These are phyloP conservation scores for Volvox reticuliferus DNA, from an alignment of 139 green algal genomes.

Conservation along the genomic window DNA sequence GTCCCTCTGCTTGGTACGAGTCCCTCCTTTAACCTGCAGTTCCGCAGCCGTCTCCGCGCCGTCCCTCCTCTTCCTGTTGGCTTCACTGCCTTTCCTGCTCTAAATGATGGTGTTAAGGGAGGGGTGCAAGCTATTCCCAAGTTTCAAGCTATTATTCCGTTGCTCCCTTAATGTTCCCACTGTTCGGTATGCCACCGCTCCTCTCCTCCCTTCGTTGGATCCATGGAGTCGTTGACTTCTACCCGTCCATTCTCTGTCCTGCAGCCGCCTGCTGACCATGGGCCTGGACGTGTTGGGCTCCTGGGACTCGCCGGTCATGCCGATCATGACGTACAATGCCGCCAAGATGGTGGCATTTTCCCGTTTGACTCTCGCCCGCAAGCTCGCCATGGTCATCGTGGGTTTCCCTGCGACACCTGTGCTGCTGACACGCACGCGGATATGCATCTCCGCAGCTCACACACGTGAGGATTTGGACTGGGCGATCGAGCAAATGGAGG, in stretches of 20 bases:
- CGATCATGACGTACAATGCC: slow-evolving; percentile 97
- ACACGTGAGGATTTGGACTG: slow-evolving; percentile 91
- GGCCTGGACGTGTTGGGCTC: slow-evolving; percentile 95
- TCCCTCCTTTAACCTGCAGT: too few relatives aligned
- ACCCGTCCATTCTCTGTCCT: neutral
- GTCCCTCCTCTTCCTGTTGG: too few relatives aligned
- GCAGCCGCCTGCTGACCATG: slow-evolving; percentile 75
- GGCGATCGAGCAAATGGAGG: slow-evolving; percentile 72
- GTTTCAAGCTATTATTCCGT: too few relatives aligned
- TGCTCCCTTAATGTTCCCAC: too few relatives aligned
- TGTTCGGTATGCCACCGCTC: too few relatives aligned
- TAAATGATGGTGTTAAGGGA: too few relatives aligned
- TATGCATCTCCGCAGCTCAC: slow-evolving; percentile 97
- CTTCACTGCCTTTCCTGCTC: too few relatives aligned
- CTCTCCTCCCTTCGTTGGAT: too few relatives aligned
- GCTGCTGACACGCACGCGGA: slow-evolving; percentile 82
- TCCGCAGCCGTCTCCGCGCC: too few relatives aligned
- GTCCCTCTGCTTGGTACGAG: too few relatives aligned
- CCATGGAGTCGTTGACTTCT: neutral
- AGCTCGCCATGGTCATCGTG: slow-evolving; percentile 95
- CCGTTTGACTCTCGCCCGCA: slow-evolving; percentile 78
- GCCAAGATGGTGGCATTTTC: slow-evolving; percentile 78
- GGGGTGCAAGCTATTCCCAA: too few relatives aligned
- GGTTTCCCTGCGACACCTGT: slow-evolving; percentile 97
- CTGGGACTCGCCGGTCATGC: slow-evolving; percentile 97